These are phyloP conservation scores for Tricholoma saponaceum DNA, from an alignment of 768 basidiomycete species.

Conservation along the genomic window DNA sequence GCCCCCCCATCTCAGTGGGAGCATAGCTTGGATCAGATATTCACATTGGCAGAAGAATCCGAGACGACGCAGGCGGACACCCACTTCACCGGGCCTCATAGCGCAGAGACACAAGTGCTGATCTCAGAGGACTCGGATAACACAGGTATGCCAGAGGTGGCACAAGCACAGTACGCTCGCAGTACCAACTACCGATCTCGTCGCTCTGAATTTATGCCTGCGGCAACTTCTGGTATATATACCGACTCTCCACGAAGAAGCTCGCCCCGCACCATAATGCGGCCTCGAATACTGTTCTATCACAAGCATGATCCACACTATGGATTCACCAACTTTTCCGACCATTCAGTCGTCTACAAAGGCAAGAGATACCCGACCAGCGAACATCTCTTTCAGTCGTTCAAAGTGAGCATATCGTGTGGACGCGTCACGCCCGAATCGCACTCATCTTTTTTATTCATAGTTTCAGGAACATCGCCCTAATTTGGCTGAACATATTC, in stretches of 20 bases:
- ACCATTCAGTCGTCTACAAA: constrained; percentile 57
- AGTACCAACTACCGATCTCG: constrained; percentile 5
- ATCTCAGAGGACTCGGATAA: background rate
- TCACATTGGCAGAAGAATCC: constrained; percentile 32
- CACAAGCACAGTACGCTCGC: constrained; percentile 1
- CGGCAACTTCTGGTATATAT: constrained; percentile 2
- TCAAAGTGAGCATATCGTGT: constrained; percentile 46
- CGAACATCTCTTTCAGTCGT: constrained; percentile 74
- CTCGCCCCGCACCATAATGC: constrained; percentile 19
- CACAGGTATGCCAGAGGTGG: background rate
- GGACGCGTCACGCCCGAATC: background rate
- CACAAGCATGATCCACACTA: constrained; percentile 61
- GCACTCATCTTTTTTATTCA: constrained; percentile 8
- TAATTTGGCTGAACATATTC: constrained; percentile 63
- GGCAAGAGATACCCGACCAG: constrained; percentile 69
- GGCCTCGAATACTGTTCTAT: constrained; percentile 53
- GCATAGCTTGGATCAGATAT: constrained; percentile 35
- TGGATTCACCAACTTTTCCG: constrained; percentile 72
- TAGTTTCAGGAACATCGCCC: constrained; percentile 61
- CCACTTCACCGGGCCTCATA: background rate
- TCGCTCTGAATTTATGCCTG: constrained; percentile 1
- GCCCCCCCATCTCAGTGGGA: constrained; percentile 41
- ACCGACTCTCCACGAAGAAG: constrained; percentile 15
- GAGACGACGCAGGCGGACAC: constrained; percentile 13
- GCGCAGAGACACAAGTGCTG: background rate